These are phyloP conservation scores for Bisporella sp. DNA, from an alignment of 2,329 filamentous ascomycete genomes.

Conservation along the genomic window DNA sequence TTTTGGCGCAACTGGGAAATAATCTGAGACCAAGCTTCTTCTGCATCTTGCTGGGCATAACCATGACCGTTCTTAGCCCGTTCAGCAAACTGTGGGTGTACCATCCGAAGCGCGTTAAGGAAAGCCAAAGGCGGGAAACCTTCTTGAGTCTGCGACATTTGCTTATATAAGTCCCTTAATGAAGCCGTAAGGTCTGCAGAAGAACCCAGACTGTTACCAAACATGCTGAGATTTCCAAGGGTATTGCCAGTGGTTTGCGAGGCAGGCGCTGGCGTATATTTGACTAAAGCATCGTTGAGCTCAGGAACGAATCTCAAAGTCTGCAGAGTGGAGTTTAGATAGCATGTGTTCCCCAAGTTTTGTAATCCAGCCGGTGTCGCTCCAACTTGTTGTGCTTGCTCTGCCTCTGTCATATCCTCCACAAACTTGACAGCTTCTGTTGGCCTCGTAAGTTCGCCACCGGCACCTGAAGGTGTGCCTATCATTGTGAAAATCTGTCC, in stretches of 20 bases:
- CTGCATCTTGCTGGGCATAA: conserved; percentile 96
- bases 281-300: conserved; percentile 69
- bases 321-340: conserved; percentile 96
- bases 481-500: conserved; percentile 94
- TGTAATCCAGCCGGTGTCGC: conserved; percentile 82
- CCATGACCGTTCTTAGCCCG: conserved; percentile 73
- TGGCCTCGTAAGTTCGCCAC: conserved; percentile 58
- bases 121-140: conserved; percentile 82
- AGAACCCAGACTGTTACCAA: conserved; percentile 37
- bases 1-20: conserved; percentile 75
- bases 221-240: conserved; percentile 38
- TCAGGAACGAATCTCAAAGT: conserved; percentile 84
- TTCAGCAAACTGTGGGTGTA: conserved; percentile 91
- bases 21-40: conserved; percentile 97
- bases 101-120: conserved; percentile 67
- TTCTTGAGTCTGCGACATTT: conserved; percentile 83
- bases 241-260: conserved; percentile 18
- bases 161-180: conserved; percentile 76
- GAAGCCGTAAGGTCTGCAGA: conserved; percentile 68
- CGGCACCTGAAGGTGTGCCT: conserved; percentile 65
- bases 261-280: conserved; percentile 43
- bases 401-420: conserved; percentile 96
- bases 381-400: conserved; percentile 73
- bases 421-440: conserved; percentile 80
- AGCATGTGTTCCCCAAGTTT: conserved; percentile 97